phyloP scores from a whole-genome alignment of 805 yeast species.

The Wickerhamomyces chambardii region DNA sequence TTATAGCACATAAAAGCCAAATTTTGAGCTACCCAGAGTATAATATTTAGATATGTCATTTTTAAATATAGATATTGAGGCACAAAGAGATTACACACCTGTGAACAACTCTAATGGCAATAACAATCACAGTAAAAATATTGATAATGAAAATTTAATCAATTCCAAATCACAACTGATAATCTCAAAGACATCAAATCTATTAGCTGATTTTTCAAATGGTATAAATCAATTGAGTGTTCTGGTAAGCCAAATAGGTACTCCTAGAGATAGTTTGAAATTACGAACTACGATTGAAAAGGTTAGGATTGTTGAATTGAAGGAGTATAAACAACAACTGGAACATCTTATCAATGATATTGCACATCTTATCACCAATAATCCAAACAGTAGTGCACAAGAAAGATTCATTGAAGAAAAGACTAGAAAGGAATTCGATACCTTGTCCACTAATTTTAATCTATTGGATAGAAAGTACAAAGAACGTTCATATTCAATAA shows the following conservation, averaged over 20 bases:
- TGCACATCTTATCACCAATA: constrained; percentile 11
- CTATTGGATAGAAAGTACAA: constrained; percentile 34
- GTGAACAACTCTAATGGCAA: constrained; percentile 1
- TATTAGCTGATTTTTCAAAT: constrained; percentile 32
- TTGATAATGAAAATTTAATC: not conserved
- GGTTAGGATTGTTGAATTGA: constrained; percentile 9
- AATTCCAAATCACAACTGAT: constrained; percentile 11
- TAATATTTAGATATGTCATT: constrained; percentile 13
- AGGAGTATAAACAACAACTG: constrained; percentile 20
- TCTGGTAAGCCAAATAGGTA: constrained; percentile 40
- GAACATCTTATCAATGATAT: constrained; percentile 21
- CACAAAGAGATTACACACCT: constrained; percentile 8
- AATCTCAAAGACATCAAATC: constrained; percentile 16
- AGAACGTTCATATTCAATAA: constrained; percentile 35
- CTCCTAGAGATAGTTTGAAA: constrained; percentile 28
- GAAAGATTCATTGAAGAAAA: constrained; percentile 25
- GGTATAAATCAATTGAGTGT: constrained; percentile 42
- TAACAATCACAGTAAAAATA: not conserved
- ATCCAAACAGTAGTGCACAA: constrained; percentile 6
- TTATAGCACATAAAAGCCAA: too few relatives aligned
- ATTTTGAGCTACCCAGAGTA: too few relatives aligned
- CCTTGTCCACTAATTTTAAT: constrained; percentile 37
- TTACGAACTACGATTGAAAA: constrained; percentile 24
- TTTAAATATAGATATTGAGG: constrained; percentile 19
- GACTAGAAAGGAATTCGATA: constrained; percentile 45